Conservation (phyloP, 306 rosid species). For the Dryas drummondii region DNA sequence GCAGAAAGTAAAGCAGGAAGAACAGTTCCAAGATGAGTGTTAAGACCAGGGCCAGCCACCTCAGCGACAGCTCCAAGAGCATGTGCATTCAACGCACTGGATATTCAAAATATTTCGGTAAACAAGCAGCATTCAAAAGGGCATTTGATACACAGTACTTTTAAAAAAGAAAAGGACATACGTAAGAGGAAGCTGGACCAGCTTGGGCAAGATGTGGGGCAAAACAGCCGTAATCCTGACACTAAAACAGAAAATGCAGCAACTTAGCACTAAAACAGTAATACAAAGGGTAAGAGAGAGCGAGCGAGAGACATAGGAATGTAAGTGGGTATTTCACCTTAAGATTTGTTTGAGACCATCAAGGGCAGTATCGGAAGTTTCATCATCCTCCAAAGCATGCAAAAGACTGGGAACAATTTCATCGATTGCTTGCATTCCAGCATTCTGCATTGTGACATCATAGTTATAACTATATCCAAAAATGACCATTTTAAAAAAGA, state of each 20-base stretch:
- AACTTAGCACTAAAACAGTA: conserved; percentile 20
- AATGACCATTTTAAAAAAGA: background rate
- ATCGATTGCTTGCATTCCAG: conserved; percentile 98
- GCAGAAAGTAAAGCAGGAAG: conserved; percentile 91
- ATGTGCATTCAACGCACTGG: conserved; percentile 92
- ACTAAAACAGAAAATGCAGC: conserved; percentile 38
- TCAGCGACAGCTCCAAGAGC: conserved; percentile 98
- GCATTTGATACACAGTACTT: conserved; percentile 17
- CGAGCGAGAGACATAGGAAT: background rate
- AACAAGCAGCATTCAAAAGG: conserved; percentile 5
- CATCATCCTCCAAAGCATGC: conserved; percentile 88
- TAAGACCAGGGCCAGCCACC: conserved; percentile 93
- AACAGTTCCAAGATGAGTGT: conserved; percentile 75
- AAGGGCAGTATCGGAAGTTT: conserved; percentile 91
- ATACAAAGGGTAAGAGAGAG: background rate
- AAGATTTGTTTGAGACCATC: conserved; percentile 98
- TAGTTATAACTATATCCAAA: background rate
- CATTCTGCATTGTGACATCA: conserved; percentile 56
- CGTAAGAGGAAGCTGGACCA: conserved; percentile 89
- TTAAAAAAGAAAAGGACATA: conserved; percentile 40
- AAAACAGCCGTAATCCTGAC: conserved; percentile 89
- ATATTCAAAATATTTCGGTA: conserved; percentile 22
- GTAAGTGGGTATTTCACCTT: conserved; percentile 45
- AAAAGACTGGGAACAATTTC: conserved; percentile 96
- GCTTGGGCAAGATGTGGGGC: conserved; percentile 95